Evolutionary conservation across 192 early-diverging fungal genomes (phyloP), one percentile per base, ranked within the genome.

Genomic region (Thoreauomyces humboldtii): DNA sequence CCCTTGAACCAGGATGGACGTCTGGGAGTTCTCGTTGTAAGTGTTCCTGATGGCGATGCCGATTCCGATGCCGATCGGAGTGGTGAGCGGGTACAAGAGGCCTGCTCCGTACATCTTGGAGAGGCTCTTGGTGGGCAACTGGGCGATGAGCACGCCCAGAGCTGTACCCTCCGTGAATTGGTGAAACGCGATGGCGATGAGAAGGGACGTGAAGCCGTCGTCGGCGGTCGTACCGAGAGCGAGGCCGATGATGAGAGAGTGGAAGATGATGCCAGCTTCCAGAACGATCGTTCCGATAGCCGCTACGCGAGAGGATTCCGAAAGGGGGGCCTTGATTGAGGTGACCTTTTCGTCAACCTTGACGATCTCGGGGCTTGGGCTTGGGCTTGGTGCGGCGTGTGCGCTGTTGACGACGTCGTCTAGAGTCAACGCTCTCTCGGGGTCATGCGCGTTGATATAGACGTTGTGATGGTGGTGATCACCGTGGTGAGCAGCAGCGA

Each of bases 61-160:
- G 47, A 95, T 78, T 0, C 76, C 82, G 44, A 88, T 77, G 28
- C 94, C 94, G 37, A 94, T 5, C 7, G 94, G 94, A 12, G 93
- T 94, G 19, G 85, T 92, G n/a, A 84, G n/a, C 0, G 86, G 77
- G 71, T 89, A 69, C 31, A 66, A 68, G 28, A 48, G 2, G 29
- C 59, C 56, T 44, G 58, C 42, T 7, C n/a, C 11, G 7, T 32
- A 11, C 29, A 51, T 32, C 29, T 35, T 35, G 12, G 32, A 9
- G 19, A 46, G 2, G 2, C 14, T 3, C 47, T 63, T 64, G 1
- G 19, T 41, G 29, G 62, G 41, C n/a, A 76, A 45, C 3, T 60
- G 21, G 22, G 61, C 48, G 19, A 80, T 54, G 19, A 46, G 44
- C 44, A 46, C 44, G 44, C 44, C 44, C 28, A 52, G 50, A 2